Evolutionary conservation across 305 asterid species (phyloP).

Genomic region (Caryopteris hybrid): DNA sequence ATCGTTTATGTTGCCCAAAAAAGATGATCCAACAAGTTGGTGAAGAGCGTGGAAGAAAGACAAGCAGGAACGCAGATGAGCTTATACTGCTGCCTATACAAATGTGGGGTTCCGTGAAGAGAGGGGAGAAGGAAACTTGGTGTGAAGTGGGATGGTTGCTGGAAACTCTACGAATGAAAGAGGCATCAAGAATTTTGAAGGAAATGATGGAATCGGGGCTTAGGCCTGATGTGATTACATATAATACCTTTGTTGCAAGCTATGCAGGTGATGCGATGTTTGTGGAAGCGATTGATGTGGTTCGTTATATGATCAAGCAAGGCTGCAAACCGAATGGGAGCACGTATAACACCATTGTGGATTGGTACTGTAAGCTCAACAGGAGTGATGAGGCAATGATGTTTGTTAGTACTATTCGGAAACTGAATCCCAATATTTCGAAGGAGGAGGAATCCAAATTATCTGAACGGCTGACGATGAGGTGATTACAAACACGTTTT

Average conservation of each 20-base stretch:
- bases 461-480: conserved; percentile 47
- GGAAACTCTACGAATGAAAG: conserved; percentile 69
- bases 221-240: conserved; percentile 73
- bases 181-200: conserved; percentile 66
- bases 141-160: conserved; percentile 26
- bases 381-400: conserved; percentile 72
- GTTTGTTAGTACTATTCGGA: conserved; percentile 55
- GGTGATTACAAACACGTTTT: no score
- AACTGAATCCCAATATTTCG: conserved; percentile 60
- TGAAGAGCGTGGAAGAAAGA: no score
- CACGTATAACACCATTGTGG: conserved; percentile 76
- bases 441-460: conserved; percentile 64
- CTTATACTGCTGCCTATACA: conserved; percentile 43
- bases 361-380: conserved; percentile 64
- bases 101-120: no score
- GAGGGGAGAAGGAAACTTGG: no score
- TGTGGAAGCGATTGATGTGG: conserved; percentile 76
- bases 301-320: conserved; percentile 69
- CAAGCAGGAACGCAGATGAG: no score
- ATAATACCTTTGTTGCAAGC: conserved; percentile 68
- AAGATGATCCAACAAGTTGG: no score
- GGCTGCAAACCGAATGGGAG: conserved; percentile 83
- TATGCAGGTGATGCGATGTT: conserved; percentile 77
- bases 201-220: conserved; percentile 69
- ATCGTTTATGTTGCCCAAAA: no score